Evolutionary conservation across 2,329 filamentous ascomycete species (phyloP), one percentile per base, ranked within the genome.

Genomic region (Penicillium psychrosexuale): DNA sequence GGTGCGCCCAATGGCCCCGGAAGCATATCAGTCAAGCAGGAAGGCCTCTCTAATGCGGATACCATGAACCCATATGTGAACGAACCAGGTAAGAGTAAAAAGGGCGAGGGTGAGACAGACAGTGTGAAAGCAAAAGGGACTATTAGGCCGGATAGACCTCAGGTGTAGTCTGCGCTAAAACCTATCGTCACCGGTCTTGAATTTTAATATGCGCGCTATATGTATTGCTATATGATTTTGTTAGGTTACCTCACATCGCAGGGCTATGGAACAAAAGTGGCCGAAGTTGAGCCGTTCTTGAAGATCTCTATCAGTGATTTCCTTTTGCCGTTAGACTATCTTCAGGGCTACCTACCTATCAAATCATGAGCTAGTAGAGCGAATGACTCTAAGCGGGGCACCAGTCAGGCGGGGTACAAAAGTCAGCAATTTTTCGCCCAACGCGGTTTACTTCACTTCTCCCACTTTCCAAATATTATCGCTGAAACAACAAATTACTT

Each of bases 81-180:
- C 43, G 69, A 78, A 45, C 62, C 73, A 5, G 73, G 74, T 30
- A 81, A 80, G 72, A 81, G 77, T 67, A 79, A 78, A 67, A 85
- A 84, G 73, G 71, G 73, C 19, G 82, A 84, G 68, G 82, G 82
- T 27, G 69, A 72, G 45, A 78, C 77, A 36, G 82, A 84, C 46
- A 79, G 80, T 19, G 78, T 82, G 17, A 84, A 84, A 66, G 60
- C 75, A 24, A 78, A 78, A 62, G 80, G 79, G 27, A 78, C 79
- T 5, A 72, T 82, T 39, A 71, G 77, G 36, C 65, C 70, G 12
- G 61, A 63, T 56, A 59, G 73, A 34, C 66, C 68, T 6, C 56
- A 61, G 33, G 43, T 22, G 1, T 57, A 15, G 48, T 27, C 6
- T 3, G 3, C 19, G 17, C 22, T 24, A 5, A 24, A 24, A 24